Evolutionary conservation across 2,329 filamentous ascomycete species (phyloP), one percentile per base, ranked within the genome.

Genomic region (Plenodomus tracheiphilus): DNA sequence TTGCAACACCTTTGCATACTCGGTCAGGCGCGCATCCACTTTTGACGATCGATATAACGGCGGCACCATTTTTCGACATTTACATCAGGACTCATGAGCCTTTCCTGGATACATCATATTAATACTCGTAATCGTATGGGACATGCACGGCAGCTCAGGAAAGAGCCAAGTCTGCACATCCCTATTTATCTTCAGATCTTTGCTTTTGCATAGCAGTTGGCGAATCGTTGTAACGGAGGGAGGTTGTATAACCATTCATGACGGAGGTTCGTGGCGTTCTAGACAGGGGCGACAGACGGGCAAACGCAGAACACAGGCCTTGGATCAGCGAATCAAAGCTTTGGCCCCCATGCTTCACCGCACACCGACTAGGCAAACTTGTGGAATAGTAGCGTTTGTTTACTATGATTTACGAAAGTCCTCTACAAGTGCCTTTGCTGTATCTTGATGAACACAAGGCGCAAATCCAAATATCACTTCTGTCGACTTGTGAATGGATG

Each of bases 1-100:
- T 41, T 21, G 41, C 19, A 13, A 21, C 41, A 20, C 3, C 16
- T 36, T 45, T 47, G 47, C 35, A 50, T 41, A 49, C 2, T 35
- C 35, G 40, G 18, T 18, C 15, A 8, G 13, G 35, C 22, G 36
- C 21, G 38, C 37, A 41, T 21, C 20, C 38, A 17, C 18, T 38
- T 46, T 32, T 25, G 32, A 48, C 20, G 38, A 46, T 19, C 9
- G 21, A 42, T 18, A 20, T 18, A 25, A 25, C 34, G 32, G 41
- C 41, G 34, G 16, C 41, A 43, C 35, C 35, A 18, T 15, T 11
- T 30, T 43, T 20, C 22, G 17, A 11, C 36, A 20, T 8, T 21
- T 22, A 38, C 28, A 40, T 41, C 18, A 15, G 19, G 25, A 21
- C 43, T 21, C 17, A 46, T 28, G 38, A 40, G 9, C 28, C 13